Percentiles rank a stretch among this genome's conserved stretches.
phyloP scores from a whole-genome alignment of 345 rosid species.

The Boechera divaricarpa region DNA sequence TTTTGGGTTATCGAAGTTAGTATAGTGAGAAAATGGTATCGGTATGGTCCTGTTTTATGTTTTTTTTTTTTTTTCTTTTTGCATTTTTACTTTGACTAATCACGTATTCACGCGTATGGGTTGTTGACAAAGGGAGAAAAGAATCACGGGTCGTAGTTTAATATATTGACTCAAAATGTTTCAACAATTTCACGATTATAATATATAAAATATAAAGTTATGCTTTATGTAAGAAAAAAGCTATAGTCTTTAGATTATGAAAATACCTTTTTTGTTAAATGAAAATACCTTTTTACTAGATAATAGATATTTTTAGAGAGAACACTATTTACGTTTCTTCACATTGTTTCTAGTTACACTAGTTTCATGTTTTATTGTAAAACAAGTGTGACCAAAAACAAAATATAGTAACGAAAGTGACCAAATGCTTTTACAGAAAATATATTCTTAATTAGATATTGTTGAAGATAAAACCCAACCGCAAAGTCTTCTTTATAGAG shows the following conservation, averaged over 20 bases:
- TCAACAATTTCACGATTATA: neutral
- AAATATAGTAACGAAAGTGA: neutral
- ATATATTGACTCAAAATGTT: slow-evolving; percentile 28
- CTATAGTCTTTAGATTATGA: neutral
- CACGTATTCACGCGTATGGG: slow-evolving; percentile 45
- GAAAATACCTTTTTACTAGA: neutral
- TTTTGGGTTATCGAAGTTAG: slow-evolving; percentile 45
- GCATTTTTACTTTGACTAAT: slow-evolving; percentile 35
- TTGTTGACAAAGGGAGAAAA: slow-evolving; percentile 39
- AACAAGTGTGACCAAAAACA: neutral
- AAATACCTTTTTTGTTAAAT: neutral
- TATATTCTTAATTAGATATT: neutral
- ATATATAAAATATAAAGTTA: neutral
- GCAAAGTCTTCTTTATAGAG: neutral
- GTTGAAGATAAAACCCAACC: slow-evolving; percentile 8
- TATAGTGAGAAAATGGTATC: slow-evolving; percentile 32
- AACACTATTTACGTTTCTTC: neutral
- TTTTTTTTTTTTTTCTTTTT: neutral
- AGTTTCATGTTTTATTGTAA: neutral
- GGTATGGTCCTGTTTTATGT: slow-evolving; percentile 32
- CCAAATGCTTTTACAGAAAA: neutral
- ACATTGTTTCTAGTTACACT: neutral
- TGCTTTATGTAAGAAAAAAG: slow-evolving; percentile 5
- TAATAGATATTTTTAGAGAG: neutral
- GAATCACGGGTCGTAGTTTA: slow-evolving; percentile 44